phyloP scores from a whole-genome alignment of 441 rosid species.

The Arabidopsis hybrid region DNA sequence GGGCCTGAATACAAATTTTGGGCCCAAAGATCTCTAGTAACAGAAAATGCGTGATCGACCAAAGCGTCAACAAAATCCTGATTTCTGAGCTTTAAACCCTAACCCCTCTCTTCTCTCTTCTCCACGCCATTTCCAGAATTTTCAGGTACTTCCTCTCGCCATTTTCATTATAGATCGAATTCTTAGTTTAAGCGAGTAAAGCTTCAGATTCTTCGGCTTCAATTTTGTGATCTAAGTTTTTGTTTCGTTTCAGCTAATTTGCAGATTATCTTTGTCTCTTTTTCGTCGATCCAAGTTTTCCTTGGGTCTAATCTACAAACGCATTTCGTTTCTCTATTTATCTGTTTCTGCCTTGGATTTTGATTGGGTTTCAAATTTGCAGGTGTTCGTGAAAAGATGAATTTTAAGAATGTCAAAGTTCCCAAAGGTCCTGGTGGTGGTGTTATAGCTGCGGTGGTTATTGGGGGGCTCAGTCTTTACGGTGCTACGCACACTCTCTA shows the following conservation, averaged over 20 bases:
- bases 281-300: neutral
- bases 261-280: neutral
- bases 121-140: neutral
- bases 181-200: neutral
- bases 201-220: neutral
- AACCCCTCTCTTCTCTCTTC: conserved; percentile 14
- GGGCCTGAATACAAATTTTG: conserved; percentile 6
- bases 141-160: neutral
- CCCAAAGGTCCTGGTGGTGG: conserved; percentile 82
- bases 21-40: conserved; percentile 6
- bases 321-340: neutral
- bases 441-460: conserved; percentile 55
- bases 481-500: conserved; percentile 23
- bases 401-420: conserved; percentile 58
- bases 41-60: neutral
- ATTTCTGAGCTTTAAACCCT: conserved; percentile 22
- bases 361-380: neutral
- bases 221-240: neutral
- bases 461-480: conserved; percentile 75
- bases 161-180: neutral
- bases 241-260: neutral
- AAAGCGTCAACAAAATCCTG: neutral
- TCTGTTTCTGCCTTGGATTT: neutral
- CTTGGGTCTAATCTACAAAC: neutral
- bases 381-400: conserved; percentile 46